Evolutionary conservation across 352 stramenopile genomes (phyloP), one percentile per base, ranked within the genome.

Genomic region (Thraustotheca clavata): DNA sequence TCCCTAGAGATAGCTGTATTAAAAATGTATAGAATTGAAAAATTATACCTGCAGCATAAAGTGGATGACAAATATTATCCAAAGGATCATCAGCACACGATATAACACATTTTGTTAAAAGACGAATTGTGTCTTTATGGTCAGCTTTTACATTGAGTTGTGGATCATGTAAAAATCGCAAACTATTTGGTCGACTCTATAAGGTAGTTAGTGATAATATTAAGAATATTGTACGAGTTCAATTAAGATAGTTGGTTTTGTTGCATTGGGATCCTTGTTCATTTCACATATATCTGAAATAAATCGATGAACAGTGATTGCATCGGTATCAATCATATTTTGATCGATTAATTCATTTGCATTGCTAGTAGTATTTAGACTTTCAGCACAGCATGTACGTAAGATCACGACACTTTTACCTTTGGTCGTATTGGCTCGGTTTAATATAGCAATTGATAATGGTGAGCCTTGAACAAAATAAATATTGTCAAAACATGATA

Each of bases 311-410:
- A 81, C 84, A 0, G 79, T 91, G 60, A 91, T 91, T 0, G 79
- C 80, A 24, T 91, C 79, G 3, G 87, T 78, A 29, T 89, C 79
- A 1, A 77, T 76, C 76, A 89, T 88, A 50, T 91, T 86, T 46
- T 89, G 79, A 47, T 89, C 79, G 50, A 74, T 71, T 1, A 71
- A 70, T 43, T 78, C 77, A 1, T 68, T 60, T 11, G 73, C 47
- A 3, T 50, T 49, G 18, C 4, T 3, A 2, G 67, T 72, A 8
- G 70, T 66, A 9, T 76, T 76, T n/a, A n/a, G n/a, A n/a, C n/a
- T n/a, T n/a, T n/a, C n/a, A n/a, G n/a, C n/a, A 36, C 77, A 87
- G 41, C 83, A 87, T 29, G 76, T 75, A 32, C 57, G 46, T 60
- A 86, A 76, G 63, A 91, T 89, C 32, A 91, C 70, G 43, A 91